These are phyloP conservation scores for Rhodamnia rubescens DNA, from an alignment of 345 rosid genomes.

Conservation along the genomic window DNA sequence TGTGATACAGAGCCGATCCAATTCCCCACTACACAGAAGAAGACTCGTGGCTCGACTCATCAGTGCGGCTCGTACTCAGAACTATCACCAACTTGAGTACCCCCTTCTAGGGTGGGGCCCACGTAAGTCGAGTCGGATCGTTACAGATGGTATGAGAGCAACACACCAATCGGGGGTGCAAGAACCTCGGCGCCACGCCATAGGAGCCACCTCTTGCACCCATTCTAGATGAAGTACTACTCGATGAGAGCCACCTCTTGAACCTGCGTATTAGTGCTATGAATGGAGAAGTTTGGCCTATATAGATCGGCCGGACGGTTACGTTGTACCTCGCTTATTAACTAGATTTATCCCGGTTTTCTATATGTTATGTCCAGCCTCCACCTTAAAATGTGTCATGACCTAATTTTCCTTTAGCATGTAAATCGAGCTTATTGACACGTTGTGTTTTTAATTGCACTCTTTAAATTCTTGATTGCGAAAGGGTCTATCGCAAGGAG, in stretches of 20 bases:
- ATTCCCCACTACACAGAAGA: not conserved
- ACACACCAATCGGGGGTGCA: not conserved
- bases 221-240: not conserved
- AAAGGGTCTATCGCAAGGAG: not conserved
- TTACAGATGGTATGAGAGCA: not conserved
- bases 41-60: not conserved
- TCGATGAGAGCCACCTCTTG: not conserved
- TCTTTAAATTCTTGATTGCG: not conserved
- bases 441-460: not conserved
- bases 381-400: not conserved
- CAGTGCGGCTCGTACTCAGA: not conserved
- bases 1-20: not conserved
- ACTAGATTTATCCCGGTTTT: not conserved
- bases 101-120: no score
- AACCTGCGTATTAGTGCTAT: not conserved
- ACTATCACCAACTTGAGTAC: not conserved
- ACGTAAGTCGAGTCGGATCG: not conserved
- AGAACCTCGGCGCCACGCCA: not conserved
- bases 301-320: rapidly evolving
- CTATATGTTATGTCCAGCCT: not conserved
- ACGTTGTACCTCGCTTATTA: not conserved
- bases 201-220: not conserved
- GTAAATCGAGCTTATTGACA: not conserved
- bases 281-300: no score
- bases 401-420: not conserved